These are phyloP conservation scores for Harringtonia aguacate DNA, from an alignment of 2,329 filamentous ascomycete genomes.

Conservation along the genomic window DNA sequence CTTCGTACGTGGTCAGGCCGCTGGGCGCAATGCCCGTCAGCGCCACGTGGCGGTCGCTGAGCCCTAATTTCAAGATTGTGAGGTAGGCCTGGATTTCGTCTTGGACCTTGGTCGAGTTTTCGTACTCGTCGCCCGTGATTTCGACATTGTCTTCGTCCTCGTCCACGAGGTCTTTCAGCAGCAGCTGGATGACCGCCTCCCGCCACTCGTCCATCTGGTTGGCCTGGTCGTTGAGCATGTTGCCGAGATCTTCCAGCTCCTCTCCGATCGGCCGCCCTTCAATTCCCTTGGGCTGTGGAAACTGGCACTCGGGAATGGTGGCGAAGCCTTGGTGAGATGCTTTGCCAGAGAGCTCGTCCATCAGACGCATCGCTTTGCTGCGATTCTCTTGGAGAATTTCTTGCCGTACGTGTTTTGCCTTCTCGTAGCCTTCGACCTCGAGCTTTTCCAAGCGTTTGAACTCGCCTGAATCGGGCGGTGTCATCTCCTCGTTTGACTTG, in stretches of 20 bases:
- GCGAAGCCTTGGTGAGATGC: slow-evolving; percentile 44
- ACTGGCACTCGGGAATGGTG: slow-evolving; percentile 49
- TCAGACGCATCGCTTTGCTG: slow-evolving; percentile 49
- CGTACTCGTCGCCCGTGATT: slow-evolving; percentile 80
- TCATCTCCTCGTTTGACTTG: slow-evolving; percentile 57
- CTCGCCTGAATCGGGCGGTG: slow-evolving; percentile 53
- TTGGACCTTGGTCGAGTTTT: slow-evolving; percentile 75
- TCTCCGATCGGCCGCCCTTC: slow-evolving; percentile 60
- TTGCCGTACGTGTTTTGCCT: slow-evolving; percentile 64
- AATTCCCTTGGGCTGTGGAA: slow-evolving; percentile 50
- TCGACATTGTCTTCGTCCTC: slow-evolving; percentile 60
- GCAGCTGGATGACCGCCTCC: slow-evolving; percentile 57
- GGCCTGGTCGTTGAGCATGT: slow-evolving; percentile 61
- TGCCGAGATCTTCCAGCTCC: slow-evolving; percentile 53
- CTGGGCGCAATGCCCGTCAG: slow-evolving; percentile 66
- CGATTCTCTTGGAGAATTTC: slow-evolving; percentile 61
- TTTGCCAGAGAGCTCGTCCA: slow-evolving; percentile 49
- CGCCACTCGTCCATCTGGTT: slow-evolving; percentile 65
- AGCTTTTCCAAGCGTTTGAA: slow-evolving; percentile 55
- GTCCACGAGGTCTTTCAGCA: slow-evolving; percentile 70
- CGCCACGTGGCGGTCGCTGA: slow-evolving; percentile 68
- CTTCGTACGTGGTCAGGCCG: slow-evolving; percentile 62
- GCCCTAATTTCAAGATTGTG: slow-evolving; percentile 60
- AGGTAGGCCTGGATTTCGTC: slow-evolving; percentile 85
- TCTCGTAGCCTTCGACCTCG: slow-evolving; percentile 65